Percentiles rank a stretch among this genome's conserved stretches.
Conservation (phyloP, 495 filamentous ascomycete genomes). For the Podospora australis region DNA sequence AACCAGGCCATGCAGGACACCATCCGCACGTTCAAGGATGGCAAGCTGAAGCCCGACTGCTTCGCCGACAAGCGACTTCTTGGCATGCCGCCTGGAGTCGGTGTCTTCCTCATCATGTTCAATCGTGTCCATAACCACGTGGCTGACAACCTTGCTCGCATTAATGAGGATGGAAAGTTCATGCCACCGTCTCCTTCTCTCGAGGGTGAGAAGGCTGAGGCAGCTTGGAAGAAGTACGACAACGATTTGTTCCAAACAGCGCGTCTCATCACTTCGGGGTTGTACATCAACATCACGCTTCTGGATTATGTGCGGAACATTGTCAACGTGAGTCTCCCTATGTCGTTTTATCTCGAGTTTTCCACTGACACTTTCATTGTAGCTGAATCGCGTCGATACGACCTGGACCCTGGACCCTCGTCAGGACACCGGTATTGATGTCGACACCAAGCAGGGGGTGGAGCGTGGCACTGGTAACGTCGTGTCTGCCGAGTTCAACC, state of each 20-base stretch:
- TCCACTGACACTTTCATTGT: neutral
- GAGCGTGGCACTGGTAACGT: constrained; percentile 62
- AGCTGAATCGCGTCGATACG: constrained; percentile 64
- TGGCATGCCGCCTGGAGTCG: constrained; percentile 80
- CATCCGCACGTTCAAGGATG: constrained; percentile 73
- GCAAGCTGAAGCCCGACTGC: constrained; percentile 75
- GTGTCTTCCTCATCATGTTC: constrained; percentile 67
- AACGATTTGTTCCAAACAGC: constrained; percentile 82
- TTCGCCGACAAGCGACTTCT: constrained; percentile 72
- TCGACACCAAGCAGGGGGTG: constrained; percentile 48
- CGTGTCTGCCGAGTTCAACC: constrained; percentile 66
- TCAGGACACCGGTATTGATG: constrained; percentile 48
- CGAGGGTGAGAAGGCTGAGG: constrained; percentile 42
- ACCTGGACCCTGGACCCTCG: constrained; percentile 78
- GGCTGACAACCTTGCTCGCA: constrained; percentile 57
- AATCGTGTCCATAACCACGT: constrained; percentile 79
- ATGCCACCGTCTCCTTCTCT: constrained; percentile 48
- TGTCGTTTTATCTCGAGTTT: neutral
- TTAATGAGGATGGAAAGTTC: constrained; percentile 70
- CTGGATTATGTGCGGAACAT: constrained; percentile 82
- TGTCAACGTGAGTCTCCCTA: constrained; percentile 46
- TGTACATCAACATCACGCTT: constrained; percentile 80
- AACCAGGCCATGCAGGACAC: constrained; percentile 66
- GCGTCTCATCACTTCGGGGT: constrained; percentile 68
- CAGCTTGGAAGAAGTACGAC: constrained; percentile 68